phyloP scores from a whole-genome alignment of 2,329 filamentous ascomycete species.

The Xylaria sp. region DNA sequence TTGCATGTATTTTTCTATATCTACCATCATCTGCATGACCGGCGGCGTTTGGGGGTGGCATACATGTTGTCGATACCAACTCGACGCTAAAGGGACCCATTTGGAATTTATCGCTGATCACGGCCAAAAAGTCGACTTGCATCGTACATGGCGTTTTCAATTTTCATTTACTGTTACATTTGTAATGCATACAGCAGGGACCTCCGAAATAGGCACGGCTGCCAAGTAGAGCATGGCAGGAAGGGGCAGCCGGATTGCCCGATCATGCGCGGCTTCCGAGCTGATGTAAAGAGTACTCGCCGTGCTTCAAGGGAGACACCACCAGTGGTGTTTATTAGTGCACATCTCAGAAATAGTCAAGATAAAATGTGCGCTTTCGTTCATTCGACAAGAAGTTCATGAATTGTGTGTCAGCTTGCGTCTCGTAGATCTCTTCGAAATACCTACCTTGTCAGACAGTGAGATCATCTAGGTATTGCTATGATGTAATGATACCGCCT shows the following conservation, averaged over 20 bases:
- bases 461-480: not conserved
- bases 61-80: slow-evolving; percentile 43
- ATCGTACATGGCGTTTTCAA: slow-evolving; percentile 43
- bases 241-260: slow-evolving; percentile 4
- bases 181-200: slow-evolving; percentile 36
- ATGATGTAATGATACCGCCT: not conserved
- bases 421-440: no score
- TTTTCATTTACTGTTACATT: not conserved
- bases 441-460: no score
- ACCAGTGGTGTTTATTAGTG: not conserved
- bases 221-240: slow-evolving; percentile 21
- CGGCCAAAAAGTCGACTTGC: slow-evolving; percentile 34
- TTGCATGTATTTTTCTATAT: slow-evolving; percentile 36
- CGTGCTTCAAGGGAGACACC: not conserved
- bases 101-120: slow-evolving; percentile 31
- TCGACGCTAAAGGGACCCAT: slow-evolving; percentile 42
- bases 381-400: not conserved
- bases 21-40: slow-evolving; percentile 44
- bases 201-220: slow-evolving; percentile 7
- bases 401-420: not conserved
- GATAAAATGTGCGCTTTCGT: slow-evolving; percentile 19
- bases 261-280: not conserved
- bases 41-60: slow-evolving; percentile 45
- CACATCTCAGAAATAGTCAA: slow-evolving; percentile 1
- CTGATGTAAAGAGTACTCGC: not conserved